These are phyloP conservation scores for Neophaeococcomyces aloes DNA, from an alignment of 2,329 filamentous ascomycete genomes.

Conservation along the genomic window DNA sequence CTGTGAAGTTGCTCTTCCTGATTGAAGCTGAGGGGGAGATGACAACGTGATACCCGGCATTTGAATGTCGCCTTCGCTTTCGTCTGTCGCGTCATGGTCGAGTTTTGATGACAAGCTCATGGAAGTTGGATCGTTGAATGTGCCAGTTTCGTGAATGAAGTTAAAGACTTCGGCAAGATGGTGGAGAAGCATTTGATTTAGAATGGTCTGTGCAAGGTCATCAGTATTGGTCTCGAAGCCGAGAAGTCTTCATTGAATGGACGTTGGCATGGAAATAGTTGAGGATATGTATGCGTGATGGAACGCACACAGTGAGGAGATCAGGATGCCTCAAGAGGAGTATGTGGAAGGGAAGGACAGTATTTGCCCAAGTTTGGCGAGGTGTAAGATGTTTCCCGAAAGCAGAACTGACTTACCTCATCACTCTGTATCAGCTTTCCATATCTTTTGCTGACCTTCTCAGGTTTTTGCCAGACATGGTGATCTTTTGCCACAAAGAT, in stretches of 20 bases:
- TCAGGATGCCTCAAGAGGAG: no score
- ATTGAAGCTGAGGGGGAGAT: conserved; percentile 1
- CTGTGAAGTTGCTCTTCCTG: conserved; percentile 1
- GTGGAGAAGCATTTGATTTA: conserved; percentile 8
- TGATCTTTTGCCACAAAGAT: conserved; percentile 70
- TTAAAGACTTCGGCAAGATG: conserved; percentile 8
- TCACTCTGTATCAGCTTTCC: conserved; percentile 41
- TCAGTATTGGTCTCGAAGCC: neutral
- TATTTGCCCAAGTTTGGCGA: no score
- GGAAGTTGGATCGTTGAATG: neutral
- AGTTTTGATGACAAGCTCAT: neutral
- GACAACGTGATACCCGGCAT: neutral
- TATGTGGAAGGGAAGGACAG: no score
- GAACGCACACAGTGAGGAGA: no score
- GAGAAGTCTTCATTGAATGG: no score
- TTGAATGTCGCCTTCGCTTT: conserved; percentile 1
- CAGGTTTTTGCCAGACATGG: conserved; percentile 59
- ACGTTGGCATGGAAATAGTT: no score
- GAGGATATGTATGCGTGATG: no score
- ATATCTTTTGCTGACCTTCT: conserved; percentile 48
- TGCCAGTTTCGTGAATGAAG: conserved; percentile 8
- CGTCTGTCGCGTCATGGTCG: conserved; percentile 5
- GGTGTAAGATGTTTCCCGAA: no score
- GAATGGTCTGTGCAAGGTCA: neutral
- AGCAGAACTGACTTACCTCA: no score